Base-by-base conservation (phyloP, 1,139 yeast genomes). In the Kodamaea plutei region DNA sequence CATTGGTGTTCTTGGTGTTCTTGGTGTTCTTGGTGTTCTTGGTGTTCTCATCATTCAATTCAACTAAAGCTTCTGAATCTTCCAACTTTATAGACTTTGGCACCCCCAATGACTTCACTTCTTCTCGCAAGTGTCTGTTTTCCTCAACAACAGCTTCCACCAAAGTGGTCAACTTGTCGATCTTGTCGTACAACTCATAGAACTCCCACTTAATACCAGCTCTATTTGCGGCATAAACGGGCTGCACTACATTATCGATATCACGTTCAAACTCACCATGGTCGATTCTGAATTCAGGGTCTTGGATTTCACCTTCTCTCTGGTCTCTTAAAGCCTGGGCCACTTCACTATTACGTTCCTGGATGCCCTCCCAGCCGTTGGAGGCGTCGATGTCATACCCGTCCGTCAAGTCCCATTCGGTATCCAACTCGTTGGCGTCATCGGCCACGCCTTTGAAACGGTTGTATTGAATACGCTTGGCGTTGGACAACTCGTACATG, bases 321-420 rank as follows among this genome's bases (percentile, higher is more conserved):
- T 83, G 88, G 13, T 60, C 54, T 35, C 66, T 56, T 20, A 76
- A 40, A 6, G 76, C 72, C 37, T 50, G 53, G 24, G 54, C 35
- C 23, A 62, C 47, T 42, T 68, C 68, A 31, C 43, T 45, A 44
- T 55, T 64, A 43, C 64, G 57, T 48, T 54, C 66, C 38, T 55
- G 65, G 36, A 57, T 71, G 19, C 53, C 68, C 42, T 52, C 66
- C 58, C 58, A 71, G 7, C 65, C 69, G 23, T 47, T 33, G 7
- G 58, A 25, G 7, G 45, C 65, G 13, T 53, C 61, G 20, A 52
- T 64, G 29, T 69, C 73, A 47, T 69, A 85, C 0, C 95, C 95
- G 53, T 85, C 95, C 7, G 82, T 73, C 44, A 85, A 63, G 44
- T 82, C 85, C 94, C 95, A 85, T 49, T 82, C 89, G 11, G 80